A percentile compares a stretch with the other conserved stretches of the same genome.
Evolutionary conservation across 805 yeast species (phyloP).

Genomic region (Teunomyces stri): DNA sequence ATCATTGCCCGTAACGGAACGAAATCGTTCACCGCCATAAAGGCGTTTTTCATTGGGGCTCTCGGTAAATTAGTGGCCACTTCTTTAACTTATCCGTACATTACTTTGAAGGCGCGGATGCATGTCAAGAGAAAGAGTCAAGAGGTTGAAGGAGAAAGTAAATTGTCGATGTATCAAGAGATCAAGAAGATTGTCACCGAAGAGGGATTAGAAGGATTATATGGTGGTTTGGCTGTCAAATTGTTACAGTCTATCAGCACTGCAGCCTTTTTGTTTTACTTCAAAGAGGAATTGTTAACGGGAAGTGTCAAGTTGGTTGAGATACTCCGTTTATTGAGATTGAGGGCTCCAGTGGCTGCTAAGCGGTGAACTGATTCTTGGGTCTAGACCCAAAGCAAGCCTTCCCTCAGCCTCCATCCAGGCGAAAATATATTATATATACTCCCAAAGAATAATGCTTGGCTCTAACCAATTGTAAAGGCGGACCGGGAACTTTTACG

Average conservation of each 20-base stretch:
- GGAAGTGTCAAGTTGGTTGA: slow-evolving; percentile 56
- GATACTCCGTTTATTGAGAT: slow-evolving; percentile 28
- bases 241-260: slow-evolving; percentile 80
- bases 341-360: slow-evolving; percentile 14
- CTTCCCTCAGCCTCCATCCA: background rate
- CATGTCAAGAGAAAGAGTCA: slow-evolving; percentile 54
- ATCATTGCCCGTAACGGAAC: slow-evolving; percentile 54
- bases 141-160: slow-evolving; percentile 16
- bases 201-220: slow-evolving; percentile 77
- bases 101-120: slow-evolving; percentile 86
- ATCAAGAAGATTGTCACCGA: slow-evolving; percentile 56
- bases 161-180: slow-evolving; percentile 46
- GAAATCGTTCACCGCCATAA: slow-evolving; percentile 56
- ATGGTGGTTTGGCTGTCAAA: slow-evolving; percentile 79
- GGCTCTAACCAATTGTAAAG: background rate
- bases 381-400: background rate
- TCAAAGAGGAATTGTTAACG: slow-evolving; percentile 78
- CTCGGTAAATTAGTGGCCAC: slow-evolving; percentile 90
- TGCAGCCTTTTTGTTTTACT: slow-evolving; percentile 86
- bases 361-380: background rate
- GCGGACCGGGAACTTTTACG: background rate
- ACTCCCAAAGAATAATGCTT: background rate
- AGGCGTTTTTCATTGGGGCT: slow-evolving; percentile 87
- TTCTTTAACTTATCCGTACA: slow-evolving; percentile 83
- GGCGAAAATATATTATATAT: background rate